Evolutionary conservation across 108 stramenopile genomes (phyloP).

Genomic region (Parietichytrium sp.): DNA sequence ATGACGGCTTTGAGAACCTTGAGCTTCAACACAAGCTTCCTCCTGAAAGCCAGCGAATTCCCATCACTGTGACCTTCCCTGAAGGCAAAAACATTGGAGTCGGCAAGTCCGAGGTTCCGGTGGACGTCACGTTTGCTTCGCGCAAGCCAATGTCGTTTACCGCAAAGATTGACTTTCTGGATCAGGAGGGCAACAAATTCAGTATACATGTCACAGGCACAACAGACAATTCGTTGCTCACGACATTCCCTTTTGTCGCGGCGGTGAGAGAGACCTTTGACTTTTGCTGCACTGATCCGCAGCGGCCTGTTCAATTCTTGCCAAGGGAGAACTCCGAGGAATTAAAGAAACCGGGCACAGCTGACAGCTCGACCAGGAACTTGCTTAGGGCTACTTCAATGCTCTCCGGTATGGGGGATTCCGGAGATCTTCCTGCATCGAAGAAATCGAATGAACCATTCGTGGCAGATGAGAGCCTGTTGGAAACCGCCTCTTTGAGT

Average conservation of each 20-base stretch:
- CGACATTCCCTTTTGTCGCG: slow-evolving; percentile 54
- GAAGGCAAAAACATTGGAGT: slow-evolving; percentile 52
- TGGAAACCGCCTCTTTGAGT: slow-evolving; percentile 13
- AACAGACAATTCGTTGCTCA: slow-evolving; percentile 62
- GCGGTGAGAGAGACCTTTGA: slow-evolving; percentile 26
- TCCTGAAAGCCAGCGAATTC: slow-evolving; percentile 45
- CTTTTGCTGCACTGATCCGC: not conserved
- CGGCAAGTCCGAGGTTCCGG: slow-evolving; percentile 49
- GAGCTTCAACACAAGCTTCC: slow-evolving; percentile 54
- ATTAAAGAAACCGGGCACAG: no score
- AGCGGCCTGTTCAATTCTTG: not conserved
- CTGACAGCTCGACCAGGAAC: no score
- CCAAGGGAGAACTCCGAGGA: not conserved
- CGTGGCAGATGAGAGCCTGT: not conserved
- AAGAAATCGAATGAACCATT: not conserved
- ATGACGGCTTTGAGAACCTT: slow-evolving; percentile 61
- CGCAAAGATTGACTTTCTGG: slow-evolving; percentile 58
- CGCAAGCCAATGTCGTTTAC: slow-evolving; percentile 54
- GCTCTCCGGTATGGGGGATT: no score
- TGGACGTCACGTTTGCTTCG: slow-evolving; percentile 48
- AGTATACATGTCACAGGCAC: slow-evolving; percentile 52
- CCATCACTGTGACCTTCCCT: slow-evolving; percentile 56
- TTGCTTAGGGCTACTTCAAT: no score
- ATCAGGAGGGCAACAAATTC: slow-evolving; percentile 54
- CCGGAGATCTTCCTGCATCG: not conserved